Percentiles rank a stretch among this genome's conserved stretches.
Evolutionary conservation across 2,329 filamentous ascomycete species (phyloP).

Genomic region (Lachnellula willkommii): DNA sequence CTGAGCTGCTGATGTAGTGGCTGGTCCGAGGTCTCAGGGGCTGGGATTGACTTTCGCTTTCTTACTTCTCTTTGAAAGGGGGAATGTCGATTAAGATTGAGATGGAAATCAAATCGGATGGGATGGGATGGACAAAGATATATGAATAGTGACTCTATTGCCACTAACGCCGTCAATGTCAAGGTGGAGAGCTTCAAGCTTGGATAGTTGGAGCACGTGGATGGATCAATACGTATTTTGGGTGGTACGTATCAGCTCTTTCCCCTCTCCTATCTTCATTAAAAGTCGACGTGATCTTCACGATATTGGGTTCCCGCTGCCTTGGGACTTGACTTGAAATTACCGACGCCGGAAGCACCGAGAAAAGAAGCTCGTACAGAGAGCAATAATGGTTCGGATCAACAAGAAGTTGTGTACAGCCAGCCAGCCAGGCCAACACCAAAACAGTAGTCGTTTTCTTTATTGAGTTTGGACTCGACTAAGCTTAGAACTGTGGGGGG

Average conservation of each 20-base stretch:
- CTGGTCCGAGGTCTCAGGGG: not conserved
- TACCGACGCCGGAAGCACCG: slow-evolving; percentile 19
- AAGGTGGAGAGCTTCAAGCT: not conserved
- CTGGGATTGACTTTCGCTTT: not conserved
- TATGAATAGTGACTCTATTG: not conserved
- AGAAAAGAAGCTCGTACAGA: slow-evolving; percentile 17
- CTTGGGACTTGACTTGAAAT: slow-evolving; percentile 18
- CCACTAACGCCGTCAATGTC: slow-evolving; percentile 4
- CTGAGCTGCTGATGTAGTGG: not conserved
- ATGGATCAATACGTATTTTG: not conserved
- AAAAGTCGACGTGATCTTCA: slow-evolving; percentile 16
- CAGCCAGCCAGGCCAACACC: not conserved
- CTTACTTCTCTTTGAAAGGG: not conserved
- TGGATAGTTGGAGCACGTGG: not conserved
- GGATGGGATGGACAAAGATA: not conserved
- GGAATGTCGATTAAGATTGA: not conserved
- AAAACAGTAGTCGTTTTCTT: not conserved
- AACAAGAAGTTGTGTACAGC: slow-evolving; percentile 16
- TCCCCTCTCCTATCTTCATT: slow-evolving; percentile 1
- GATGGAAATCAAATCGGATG: not conserved
- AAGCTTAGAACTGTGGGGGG: slow-evolving; percentile 1
- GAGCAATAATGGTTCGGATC: slow-evolving; percentile 16
- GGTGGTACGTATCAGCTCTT: slow-evolving; percentile 11
- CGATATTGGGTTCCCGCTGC: slow-evolving; percentile 15
- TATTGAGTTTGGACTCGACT: slow-evolving; percentile 6